Conservation (phyloP, 768 basidiomycete species). For the Arthromyces matolae region DNA sequence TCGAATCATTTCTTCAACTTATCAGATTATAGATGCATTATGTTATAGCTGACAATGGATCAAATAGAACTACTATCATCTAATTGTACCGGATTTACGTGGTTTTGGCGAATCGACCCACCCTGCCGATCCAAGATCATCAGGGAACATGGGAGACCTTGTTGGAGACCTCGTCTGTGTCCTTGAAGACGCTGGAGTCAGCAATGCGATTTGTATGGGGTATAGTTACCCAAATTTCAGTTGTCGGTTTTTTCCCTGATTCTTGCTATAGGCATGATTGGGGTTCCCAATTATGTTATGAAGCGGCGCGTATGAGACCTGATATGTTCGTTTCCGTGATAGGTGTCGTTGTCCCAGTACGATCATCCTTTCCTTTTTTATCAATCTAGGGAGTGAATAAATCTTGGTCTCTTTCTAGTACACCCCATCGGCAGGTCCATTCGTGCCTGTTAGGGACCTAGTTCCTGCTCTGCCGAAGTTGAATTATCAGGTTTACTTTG, state of each 20-base stretch:
- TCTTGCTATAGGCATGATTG: conserved; percentile 59
- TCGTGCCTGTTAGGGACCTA: conserved; percentile 42
- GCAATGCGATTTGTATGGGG: conserved; percentile 61
- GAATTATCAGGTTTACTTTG: conserved; percentile 64
- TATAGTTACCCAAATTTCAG: conserved; percentile 22
- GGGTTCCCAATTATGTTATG: conserved; percentile 66
- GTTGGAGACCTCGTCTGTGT: conserved; percentile 64
- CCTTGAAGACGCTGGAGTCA: conserved; percentile 45
- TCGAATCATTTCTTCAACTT: conserved; percentile 10
- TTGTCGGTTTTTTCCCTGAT: not conserved
- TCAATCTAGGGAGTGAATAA: not conserved
- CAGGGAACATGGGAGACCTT: conserved; percentile 57
- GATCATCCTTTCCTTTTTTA: conserved; percentile 10
- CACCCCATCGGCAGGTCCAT: conserved; percentile 47
- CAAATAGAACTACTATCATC: conserved; percentile 51
- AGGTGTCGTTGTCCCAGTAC: conserved; percentile 58
- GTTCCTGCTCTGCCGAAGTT: conserved; percentile 45
- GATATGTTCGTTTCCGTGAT: conserved; percentile 59
- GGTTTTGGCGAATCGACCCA: conserved; percentile 70
- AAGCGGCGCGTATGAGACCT: conserved; percentile 64
- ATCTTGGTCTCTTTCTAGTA: conserved; percentile 42
- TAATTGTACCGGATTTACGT: conserved; percentile 61
- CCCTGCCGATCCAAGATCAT: conserved; percentile 56
- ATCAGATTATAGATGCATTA: not conserved
- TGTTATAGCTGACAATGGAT: not conserved